Base-by-base conservation (phyloP, 2,329 filamentous ascomycete species). In the Penicillium palitans region DNA sequence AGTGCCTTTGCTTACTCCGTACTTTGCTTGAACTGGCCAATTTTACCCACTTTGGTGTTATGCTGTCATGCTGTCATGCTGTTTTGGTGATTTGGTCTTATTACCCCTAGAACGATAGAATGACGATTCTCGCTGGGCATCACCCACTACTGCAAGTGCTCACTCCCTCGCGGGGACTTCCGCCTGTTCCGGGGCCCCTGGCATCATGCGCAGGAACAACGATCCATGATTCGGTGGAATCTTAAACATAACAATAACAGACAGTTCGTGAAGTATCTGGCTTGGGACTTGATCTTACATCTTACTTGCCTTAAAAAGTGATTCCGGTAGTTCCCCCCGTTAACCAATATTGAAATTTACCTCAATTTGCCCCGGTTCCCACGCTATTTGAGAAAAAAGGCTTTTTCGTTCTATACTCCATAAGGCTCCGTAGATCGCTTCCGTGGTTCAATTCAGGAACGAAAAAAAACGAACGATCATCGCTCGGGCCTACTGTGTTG, bases 201-300 rank as follows among this genome's bases (percentile, higher is more conserved):
- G 64, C 66, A 60, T 68, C 59, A 57, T 59, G 46, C 57, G 61
- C 64, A 63, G 63, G 64, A 59, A 66, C 45, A 25, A 21, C 27
- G 15, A 47, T 49, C 13, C 3, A 7, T 24, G 29, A 47, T 47
- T 47, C 25, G 25, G 25, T 19, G 17, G 21, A n/a, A 33, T 25
- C 31, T 35, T 48, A 17, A 17, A 21, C 44, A 47, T 29, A 46
- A 47, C 19, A 48, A 47, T 47, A 33, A 47, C 27, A 44, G 15
- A 46, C 41, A 17, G 13, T 19, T 19, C 19, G 24, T 19, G 27
- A 13, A 29, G 4, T 5, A 31, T 35, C 25, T 37, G 19, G 6
- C 37, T 40, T 46, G n/a, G 27, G 19, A 31, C 27, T 21, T 6
- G 46, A 48, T 48, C 46, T 48, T 12, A 25, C 21, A 35, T 35